Conservation (phyloP, 169 alveolate genomes). For the Babesia ovis region DNA sequence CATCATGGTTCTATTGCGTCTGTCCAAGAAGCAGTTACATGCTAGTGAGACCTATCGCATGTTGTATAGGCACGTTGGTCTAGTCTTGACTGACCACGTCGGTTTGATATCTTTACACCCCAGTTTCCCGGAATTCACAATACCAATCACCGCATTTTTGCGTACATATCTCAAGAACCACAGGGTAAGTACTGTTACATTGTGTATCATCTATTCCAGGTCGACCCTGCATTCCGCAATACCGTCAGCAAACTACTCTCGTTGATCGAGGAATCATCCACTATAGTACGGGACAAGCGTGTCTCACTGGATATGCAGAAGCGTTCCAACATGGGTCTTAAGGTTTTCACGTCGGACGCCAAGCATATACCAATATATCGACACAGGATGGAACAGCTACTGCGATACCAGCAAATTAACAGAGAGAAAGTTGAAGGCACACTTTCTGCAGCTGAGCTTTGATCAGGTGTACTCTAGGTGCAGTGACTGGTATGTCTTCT, state of each 20-base stretch:
- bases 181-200: not conserved
- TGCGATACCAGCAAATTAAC: conserved; percentile 50
- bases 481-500: conserved; percentile 71
- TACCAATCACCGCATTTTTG: conserved; percentile 31
- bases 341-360: conserved; percentile 19
- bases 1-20: conserved; percentile 46
- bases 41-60: conserved; percentile 22
- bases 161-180: conserved; percentile 24
- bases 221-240: conserved; percentile 32
- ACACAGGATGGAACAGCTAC: conserved; percentile 30
- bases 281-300: conserved; percentile 27
- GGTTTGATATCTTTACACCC: conserved; percentile 61
- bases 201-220: not conserved
- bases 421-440: conserved; percentile 53
- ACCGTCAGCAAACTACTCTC: conserved; percentile 12
- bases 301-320: not conserved
- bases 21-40: conserved; percentile 40
- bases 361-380: conserved; percentile 33
- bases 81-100: conserved; percentile 52
- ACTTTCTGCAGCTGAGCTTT: conserved; percentile 17
- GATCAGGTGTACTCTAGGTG: conserved; percentile 42
- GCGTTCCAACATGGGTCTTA: conserved; percentile 14
- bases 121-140: conserved; percentile 62
- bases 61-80: conserved; percentile 43
- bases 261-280: conserved; percentile 51